Percentiles rank a stretch among this genome's conserved stretches.
These are phyloP conservation scores for Alternaria arbusti DNA, from an alignment of 2,329 filamentous ascomycete species.

Conservation along the genomic window DNA sequence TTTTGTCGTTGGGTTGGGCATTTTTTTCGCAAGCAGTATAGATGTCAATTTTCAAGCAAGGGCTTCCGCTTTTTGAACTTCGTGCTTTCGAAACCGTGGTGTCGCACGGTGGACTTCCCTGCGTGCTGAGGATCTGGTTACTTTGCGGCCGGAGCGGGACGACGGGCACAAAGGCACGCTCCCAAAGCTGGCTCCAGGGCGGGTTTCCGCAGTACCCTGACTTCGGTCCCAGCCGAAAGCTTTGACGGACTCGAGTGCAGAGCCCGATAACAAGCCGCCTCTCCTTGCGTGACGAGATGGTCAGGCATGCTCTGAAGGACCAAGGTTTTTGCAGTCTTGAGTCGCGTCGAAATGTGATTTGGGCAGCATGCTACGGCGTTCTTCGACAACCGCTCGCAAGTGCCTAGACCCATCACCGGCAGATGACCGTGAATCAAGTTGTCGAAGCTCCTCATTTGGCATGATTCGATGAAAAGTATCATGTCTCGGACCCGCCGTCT, in stretches of 20 bases:
- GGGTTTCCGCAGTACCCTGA: constrained; percentile 29
- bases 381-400: neutral
- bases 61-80: neutral
- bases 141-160: constrained; percentile 42
- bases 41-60: neutral
- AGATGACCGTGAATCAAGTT: constrained; percentile 17
- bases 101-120: constrained; percentile 3
- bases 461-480: constrained; percentile 25
- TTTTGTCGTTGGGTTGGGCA: constrained; percentile 7
- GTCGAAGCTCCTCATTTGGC: constrained; percentile 16
- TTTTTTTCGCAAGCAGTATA: constrained; percentile 3
- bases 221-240: constrained; percentile 34
- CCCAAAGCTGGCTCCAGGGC: constrained; percentile 38
- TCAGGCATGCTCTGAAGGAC: neutral
- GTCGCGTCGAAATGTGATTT: neutral
- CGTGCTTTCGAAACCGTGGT: neutral
- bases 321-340: neutral
- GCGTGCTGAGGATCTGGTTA: constrained; percentile 25
- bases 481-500: constrained; percentile 21
- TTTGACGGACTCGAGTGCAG: constrained; percentile 14
- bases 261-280: constrained; percentile 5
- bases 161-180: constrained; percentile 42
- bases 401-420: constrained; percentile 1
- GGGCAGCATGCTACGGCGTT: constrained; percentile 4
- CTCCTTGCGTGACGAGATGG: constrained; percentile 3